Percentiles rank a stretch among this genome's conserved stretches.
Evolutionary conservation across 2,329 filamentous ascomycete species (phyloP).

Genomic region (Blastomyces parvus): DNA sequence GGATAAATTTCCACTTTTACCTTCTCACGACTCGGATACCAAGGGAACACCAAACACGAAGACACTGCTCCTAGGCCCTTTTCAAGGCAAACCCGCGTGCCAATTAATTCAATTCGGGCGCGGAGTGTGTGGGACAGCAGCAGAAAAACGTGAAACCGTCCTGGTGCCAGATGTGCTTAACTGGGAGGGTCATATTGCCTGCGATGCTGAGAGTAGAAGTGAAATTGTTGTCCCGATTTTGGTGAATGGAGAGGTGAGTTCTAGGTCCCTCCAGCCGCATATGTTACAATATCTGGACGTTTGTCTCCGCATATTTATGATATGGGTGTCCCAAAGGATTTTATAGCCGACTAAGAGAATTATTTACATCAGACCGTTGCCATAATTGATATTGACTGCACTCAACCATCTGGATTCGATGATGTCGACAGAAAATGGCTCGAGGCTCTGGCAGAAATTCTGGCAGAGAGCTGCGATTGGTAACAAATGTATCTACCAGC

Average conservation of each 20-base stretch:
- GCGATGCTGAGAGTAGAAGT: slow-evolving; percentile 40
- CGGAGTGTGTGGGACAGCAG: slow-evolving; percentile 41
- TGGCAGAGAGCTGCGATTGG: slow-evolving; percentile 37
- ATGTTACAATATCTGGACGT: not conserved
- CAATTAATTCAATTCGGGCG: slow-evolving; percentile 39
- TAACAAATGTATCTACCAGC: slow-evolving; percentile 7
- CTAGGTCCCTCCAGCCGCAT: not conserved
- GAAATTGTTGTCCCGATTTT: slow-evolving; percentile 43
- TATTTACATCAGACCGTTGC: slow-evolving; percentile 35
- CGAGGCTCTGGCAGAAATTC: slow-evolving; percentile 33
- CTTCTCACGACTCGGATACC: slow-evolving; percentile 15
- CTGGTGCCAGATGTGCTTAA: slow-evolving; percentile 36
- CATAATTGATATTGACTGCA: slow-evolving; percentile 42
- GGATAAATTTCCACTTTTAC: slow-evolving; percentile 32
- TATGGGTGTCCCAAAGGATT: not conserved
- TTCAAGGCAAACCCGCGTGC: slow-evolving; percentile 42
- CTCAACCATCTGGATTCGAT: slow-evolving; percentile 36
- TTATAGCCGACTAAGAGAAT: slow-evolving; percentile 1
- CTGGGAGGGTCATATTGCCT: slow-evolving; percentile 43
- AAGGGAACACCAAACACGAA: slow-evolving; percentile 15
- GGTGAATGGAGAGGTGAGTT: slow-evolving; percentile 31
- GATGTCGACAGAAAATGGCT: slow-evolving; percentile 36
- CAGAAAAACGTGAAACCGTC: slow-evolving; percentile 30
- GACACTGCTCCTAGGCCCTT: slow-evolving; percentile 38
- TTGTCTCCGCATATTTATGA: not conserved